These are phyloP conservation scores for Ascochyta clinopodiicola DNA, from an alignment of 2,329 filamentous ascomycete species.

Conservation along the genomic window DNA sequence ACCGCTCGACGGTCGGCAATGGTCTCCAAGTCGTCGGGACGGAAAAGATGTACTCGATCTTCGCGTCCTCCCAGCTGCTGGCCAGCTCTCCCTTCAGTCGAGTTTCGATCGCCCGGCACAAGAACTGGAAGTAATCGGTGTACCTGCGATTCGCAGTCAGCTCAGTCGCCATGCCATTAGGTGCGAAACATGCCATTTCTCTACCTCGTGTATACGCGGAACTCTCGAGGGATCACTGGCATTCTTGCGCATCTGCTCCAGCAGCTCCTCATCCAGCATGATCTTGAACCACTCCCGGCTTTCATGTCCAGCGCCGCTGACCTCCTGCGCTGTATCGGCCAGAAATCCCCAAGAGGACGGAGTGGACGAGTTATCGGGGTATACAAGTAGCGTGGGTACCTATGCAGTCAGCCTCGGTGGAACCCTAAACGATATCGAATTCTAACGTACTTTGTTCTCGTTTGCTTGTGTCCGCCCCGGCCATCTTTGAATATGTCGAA, in stretches of 20 bases:
- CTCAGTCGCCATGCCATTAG: no score
- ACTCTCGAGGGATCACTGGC: no score
- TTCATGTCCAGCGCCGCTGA: conserved; percentile 44
- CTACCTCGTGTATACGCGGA: no score
- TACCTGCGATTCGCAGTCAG: conserved; percentile 52
- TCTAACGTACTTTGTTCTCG: conserved; percentile 54
- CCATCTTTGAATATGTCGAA: conserved; percentile 57
- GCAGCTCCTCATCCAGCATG: conserved; percentile 47
- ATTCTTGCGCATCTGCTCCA: no score
- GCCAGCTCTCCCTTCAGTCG: conserved; percentile 46
- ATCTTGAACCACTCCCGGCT: conserved; percentile 62
- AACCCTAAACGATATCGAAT: no score
- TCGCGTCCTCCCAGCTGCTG: conserved; percentile 49
- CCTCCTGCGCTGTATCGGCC: conserved; percentile 50
- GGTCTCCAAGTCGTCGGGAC: conserved; percentile 65
- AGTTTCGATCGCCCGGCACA: conserved; percentile 59
- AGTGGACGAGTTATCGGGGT: conserved; percentile 36
- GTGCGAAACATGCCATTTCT: no score
- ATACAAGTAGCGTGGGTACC: conserved; percentile 60
- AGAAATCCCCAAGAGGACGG: conserved; percentile 62
- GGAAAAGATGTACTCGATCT: conserved; percentile 62
- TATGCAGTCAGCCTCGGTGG: no score
- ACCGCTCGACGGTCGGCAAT: conserved; percentile 58
- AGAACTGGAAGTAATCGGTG: conserved; percentile 55
- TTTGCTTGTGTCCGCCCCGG: conserved; percentile 60